Evolutionary conservation across 2,329 filamentous ascomycete species (phyloP).

Genomic region (Exophiala alcalophila): DNA sequence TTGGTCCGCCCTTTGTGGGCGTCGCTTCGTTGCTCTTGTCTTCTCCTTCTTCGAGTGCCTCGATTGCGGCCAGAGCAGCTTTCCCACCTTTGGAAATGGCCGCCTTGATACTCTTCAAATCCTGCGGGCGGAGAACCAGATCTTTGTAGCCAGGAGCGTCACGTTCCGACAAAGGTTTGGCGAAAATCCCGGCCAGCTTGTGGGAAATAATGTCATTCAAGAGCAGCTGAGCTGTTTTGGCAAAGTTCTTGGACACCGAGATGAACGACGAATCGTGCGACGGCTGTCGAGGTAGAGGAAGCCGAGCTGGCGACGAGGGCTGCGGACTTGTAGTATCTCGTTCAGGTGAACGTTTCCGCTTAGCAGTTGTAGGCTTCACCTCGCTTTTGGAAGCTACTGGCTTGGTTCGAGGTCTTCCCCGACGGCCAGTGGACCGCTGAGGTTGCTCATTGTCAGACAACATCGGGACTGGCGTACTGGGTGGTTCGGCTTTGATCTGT

Average conservation of each 20-base stretch:
- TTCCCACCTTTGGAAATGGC: constrained; percentile 57
- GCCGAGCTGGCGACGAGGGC: constrained; percentile 8
- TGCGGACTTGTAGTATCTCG: constrained; percentile 24
- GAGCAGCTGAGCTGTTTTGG: constrained; percentile 68
- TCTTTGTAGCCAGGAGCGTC: constrained; percentile 74
- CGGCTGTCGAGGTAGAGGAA: constrained; percentile 31
- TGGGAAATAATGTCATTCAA: constrained; percentile 75
- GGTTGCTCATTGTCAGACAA: constrained; percentile 37
- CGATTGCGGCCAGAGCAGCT: constrained; percentile 43
- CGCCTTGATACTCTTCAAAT: constrained; percentile 73
- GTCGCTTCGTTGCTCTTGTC: constrained; percentile 46
- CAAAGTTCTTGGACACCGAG: constrained; percentile 47
- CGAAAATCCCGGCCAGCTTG: constrained; percentile 75
- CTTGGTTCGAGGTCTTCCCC: constrained; percentile 23
- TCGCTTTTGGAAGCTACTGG: constrained; percentile 12
- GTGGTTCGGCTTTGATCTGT: constrained; percentile 31
- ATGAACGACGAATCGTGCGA: constrained; percentile 37
- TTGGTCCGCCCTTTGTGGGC: constrained; percentile 10
- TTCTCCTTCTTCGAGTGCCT: constrained; percentile 35
- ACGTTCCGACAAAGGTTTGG: constrained; percentile 68
- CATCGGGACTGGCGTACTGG: constrained; percentile 37
- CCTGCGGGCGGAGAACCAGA: constrained; percentile 70
- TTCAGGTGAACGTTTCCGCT: constrained; percentile 44
- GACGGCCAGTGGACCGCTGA: constrained; percentile 34
- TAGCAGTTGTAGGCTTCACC: constrained; percentile 23